A percentile compares a stretch with the other conserved stretches of the same genome.
Evolutionary conservation across 1,139 yeast species (phyloP).

Genomic region (Hyphopichia khmerensis): DNA sequence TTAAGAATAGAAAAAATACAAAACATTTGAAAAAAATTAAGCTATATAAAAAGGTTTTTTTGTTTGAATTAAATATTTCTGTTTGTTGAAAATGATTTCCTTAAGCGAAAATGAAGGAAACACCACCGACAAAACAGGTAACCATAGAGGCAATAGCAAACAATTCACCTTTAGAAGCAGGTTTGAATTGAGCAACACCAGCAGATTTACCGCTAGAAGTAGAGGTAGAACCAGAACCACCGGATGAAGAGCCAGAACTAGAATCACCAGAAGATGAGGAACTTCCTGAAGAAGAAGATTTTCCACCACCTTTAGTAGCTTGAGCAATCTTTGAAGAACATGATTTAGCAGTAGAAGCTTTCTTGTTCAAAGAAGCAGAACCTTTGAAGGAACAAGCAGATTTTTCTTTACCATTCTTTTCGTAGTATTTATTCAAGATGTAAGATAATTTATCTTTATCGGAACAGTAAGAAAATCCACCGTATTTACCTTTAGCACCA

Average conservation of each 20-base stretch:
- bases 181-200: slow-evolving; percentile 21
- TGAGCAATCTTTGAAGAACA: slow-evolving; percentile 30
- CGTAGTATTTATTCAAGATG: slow-evolving; percentile 59
- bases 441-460: slow-evolving; percentile 62
- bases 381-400: slow-evolving; percentile 66
- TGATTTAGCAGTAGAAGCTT: slow-evolving; percentile 25
- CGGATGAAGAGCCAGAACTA: slow-evolving; percentile 22
- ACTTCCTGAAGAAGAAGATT: slow-evolving; percentile 28
- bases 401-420: slow-evolving; percentile 37
- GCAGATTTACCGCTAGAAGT: slow-evolving; percentile 21
- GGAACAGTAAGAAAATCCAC: slow-evolving; percentile 60
- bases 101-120: slow-evolving; percentile 32
- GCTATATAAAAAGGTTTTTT: not conserved
- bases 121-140: slow-evolving; percentile 40
- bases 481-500: slow-evolving; percentile 62
- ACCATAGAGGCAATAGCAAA: slow-evolving; percentile 30
- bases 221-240: slow-evolving; percentile 15
- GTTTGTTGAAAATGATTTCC: not conserved
- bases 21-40: not conserved
- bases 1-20: not conserved
- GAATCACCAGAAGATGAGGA: slow-evolving; percentile 16
- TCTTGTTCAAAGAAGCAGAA: slow-evolving; percentile 49
- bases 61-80: not conserved
- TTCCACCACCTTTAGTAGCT: slow-evolving; percentile 22
- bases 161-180: slow-evolving; percentile 29